A percentile compares a stretch with the other conserved stretches of the same genome.
Conservation (phyloP, 768 basidiomycete species). For the Ramaria sp. region DNA sequence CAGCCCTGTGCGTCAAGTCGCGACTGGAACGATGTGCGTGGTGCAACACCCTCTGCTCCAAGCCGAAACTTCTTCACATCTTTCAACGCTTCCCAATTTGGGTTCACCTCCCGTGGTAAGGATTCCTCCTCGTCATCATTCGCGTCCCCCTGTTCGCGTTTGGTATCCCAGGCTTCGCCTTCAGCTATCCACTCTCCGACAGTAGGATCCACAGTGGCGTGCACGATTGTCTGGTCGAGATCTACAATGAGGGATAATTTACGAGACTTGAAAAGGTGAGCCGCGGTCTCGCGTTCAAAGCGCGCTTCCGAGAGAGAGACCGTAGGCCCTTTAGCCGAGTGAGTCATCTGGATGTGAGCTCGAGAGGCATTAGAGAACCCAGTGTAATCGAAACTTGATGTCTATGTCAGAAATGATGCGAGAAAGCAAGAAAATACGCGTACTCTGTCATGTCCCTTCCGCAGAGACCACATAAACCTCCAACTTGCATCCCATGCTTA, state of each 20-base stretch:
- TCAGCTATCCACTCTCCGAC: constrained; percentile 95
- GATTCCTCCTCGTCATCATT: constrained; percentile 29
- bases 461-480: constrained; percentile 91
- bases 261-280: constrained; percentile 59
- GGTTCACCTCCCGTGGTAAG: constrained; percentile 47
- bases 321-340: constrained; percentile 82
- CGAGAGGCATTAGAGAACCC: too few species aligned
- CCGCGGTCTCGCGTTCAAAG: constrained; percentile 74
- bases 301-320: constrained; percentile 90
- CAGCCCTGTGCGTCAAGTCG: too few species aligned
- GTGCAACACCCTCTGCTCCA: constrained; percentile 57
- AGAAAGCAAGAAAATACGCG: too few species aligned
- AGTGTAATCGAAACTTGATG: too few species aligned
- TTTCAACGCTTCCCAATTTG: constrained; percentile 85
- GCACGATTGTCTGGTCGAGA: constrained; percentile 97
- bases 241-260: constrained; percentile 95
- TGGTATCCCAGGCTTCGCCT: too few species aligned
- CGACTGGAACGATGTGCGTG: too few species aligned
- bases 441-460: too few species aligned
- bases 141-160: constrained; percentile 30
- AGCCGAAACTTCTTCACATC: constrained; percentile 88
- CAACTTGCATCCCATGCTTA: constrained; percentile 88
- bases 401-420: too few species aligned
- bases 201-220: constrained; percentile 97
- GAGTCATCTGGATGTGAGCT: constrained; percentile 92